Evolutionary conservation across 1,139 yeast genomes (phyloP).

Genomic region (Saccharomycopsis hybrid): DNA sequence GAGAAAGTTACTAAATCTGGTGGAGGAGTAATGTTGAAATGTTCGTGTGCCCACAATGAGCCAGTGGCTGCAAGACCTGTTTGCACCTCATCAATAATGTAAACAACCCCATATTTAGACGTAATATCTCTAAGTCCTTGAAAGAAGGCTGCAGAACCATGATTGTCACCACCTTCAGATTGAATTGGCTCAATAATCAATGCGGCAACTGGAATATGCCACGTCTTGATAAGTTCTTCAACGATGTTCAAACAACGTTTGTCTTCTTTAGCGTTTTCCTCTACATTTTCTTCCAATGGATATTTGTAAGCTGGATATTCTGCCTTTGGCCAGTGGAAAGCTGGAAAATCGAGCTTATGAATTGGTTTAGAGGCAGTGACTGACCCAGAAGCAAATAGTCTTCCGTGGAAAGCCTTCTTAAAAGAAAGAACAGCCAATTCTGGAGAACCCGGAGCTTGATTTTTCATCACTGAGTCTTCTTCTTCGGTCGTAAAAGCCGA

Average conservation of each 20-base stretch:
- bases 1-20: constrained; percentile 73
- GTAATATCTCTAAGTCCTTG: constrained; percentile 62
- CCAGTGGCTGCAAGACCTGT: constrained; percentile 75
- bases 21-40: constrained; percentile 55
- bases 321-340: constrained; percentile 73
- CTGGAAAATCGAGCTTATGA: constrained; percentile 70
- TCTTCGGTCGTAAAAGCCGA: constrained; percentile 51
- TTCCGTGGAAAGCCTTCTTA: constrained; percentile 69
- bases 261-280: constrained; percentile 54
- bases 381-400: constrained; percentile 67
- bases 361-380: constrained; percentile 70
- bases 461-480: constrained; percentile 55
- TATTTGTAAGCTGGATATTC: constrained; percentile 63
- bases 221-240: constrained; percentile 43
- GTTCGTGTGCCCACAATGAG: constrained; percentile 68
- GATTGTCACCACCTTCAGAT: constrained; percentile 75
- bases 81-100: constrained; percentile 69
- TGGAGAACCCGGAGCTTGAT: constrained; percentile 62
- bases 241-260: constrained; percentile 50
- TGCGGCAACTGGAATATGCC: constrained; percentile 58
- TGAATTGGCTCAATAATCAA: constrained; percentile 68
- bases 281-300: constrained; percentile 50
- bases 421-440: constrained; percentile 62
- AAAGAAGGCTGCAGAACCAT: constrained; percentile 52
- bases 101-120: constrained; percentile 48